Conservation (phyloP, 257 asterid species). For the Solanum lycopersicoides region DNA sequence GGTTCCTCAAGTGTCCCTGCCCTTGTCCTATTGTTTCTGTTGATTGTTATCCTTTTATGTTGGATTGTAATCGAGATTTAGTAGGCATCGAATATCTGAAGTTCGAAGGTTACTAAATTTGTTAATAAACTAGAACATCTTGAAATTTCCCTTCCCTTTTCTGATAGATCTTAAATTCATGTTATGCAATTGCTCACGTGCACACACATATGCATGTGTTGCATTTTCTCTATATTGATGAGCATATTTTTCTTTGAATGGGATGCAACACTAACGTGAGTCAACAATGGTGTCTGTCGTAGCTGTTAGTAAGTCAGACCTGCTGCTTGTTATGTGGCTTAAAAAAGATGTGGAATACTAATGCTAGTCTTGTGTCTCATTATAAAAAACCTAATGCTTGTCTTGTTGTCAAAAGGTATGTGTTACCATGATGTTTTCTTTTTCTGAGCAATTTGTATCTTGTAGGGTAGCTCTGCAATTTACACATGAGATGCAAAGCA, state of each 20-base stretch:
- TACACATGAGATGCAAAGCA: conserved; percentile 83
- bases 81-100: not conserved
- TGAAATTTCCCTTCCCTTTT: not conserved
- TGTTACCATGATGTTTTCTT: not conserved
- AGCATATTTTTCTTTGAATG: not conserved
- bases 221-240: not conserved
- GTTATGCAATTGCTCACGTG: not conserved
- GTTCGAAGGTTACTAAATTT: not conserved
- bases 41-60: not conserved
- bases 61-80: not conserved
- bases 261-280: not conserved
- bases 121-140: not conserved
- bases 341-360: not conserved
- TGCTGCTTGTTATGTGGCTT: not conserved
- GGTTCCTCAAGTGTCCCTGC: not conserved
- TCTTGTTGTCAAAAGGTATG: not conserved
- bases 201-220: not conserved
- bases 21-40: not conserved
- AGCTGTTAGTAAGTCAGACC: not conserved
- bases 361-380: not conserved
- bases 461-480: conserved; percentile 91
- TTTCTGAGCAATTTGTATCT: conserved; percentile 3
- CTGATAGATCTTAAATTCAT: not conserved
- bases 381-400: not conserved
- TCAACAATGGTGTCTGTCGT: not conserved